Percentiles rank a stretch among this genome's conserved stretches.
Evolutionary conservation across 2,329 filamentous ascomycete species (phyloP).

Genomic region (Fusarium fracticaudum): DNA sequence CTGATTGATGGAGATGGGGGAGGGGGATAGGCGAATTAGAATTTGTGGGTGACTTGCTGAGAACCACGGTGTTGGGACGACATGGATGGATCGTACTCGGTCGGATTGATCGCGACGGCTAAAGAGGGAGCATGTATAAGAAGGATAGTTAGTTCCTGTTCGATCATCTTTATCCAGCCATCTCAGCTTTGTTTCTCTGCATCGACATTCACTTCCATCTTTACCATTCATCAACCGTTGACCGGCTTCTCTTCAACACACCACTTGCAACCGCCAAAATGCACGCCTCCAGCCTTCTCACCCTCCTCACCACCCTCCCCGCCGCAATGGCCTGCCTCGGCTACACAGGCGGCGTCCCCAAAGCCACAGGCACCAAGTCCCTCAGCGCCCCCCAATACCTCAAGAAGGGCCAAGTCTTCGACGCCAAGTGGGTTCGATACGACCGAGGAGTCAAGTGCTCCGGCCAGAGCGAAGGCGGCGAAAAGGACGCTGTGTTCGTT

Average conservation of each 20-base stretch:
- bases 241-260: not conserved
- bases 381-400: conserved; percentile 46
- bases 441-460: conserved; percentile 55
- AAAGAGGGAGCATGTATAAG: not conserved
- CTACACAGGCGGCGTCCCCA: conserved; percentile 45
- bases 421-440: conserved; percentile 49
- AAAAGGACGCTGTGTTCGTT: conserved; percentile 53
- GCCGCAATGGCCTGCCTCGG: conserved; percentile 46
- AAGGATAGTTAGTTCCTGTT: too few species aligned
- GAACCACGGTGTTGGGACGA: not conserved
- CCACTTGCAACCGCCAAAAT: not conserved
- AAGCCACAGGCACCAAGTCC: conserved; percentile 41
- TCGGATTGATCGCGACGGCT: not conserved
- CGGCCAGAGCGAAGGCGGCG: conserved; percentile 53
- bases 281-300: conserved; percentile 20
- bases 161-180: fast-evolving
- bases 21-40: not conserved
- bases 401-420: conserved; percentile 41
- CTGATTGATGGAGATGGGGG: not conserved
- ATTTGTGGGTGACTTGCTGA: not conserved
- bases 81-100: too few species aligned
- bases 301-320: conserved; percentile 34
- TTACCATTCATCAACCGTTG: not conserved
- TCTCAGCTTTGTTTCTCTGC: not conserved
- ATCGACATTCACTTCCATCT: not conserved